phyloP scores from a whole-genome alignment of 2,329 filamentous ascomycete species.

The Sporothrix sp. region DNA sequence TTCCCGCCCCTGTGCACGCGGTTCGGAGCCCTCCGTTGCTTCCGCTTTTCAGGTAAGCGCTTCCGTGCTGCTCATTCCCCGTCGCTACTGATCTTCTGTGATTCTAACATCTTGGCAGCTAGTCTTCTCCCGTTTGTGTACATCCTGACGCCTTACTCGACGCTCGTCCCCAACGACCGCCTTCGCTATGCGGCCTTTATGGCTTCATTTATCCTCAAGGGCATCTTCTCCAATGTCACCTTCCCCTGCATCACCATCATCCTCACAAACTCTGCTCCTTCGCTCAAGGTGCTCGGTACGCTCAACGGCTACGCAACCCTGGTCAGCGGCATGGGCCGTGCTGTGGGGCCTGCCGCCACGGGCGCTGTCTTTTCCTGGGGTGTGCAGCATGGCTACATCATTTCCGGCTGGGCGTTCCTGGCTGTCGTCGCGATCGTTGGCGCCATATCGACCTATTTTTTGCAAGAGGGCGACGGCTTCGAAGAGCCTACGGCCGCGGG shows the following conservation, averaged over 20 bases:
- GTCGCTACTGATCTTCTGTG: slow-evolving; percentile 9
- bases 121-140: slow-evolving; percentile 66
- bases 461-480: slow-evolving; percentile 65
- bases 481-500: slow-evolving; percentile 24
- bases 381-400: slow-evolving; percentile 62
- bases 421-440: slow-evolving; percentile 53
- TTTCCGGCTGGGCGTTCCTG: slow-evolving; percentile 76
- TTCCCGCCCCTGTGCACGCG: slow-evolving; percentile 67
- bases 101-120: slow-evolving; percentile 27
- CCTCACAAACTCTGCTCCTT: slow-evolving; percentile 75
- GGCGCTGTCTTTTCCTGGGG: slow-evolving; percentile 69
- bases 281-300: slow-evolving; percentile 69
- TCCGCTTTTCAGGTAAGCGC: slow-evolving; percentile 52
- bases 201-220: slow-evolving; percentile 61
- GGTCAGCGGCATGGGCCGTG: slow-evolving; percentile 69
- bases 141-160: slow-evolving; percentile 70
- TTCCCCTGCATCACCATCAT: slow-evolving; percentile 88
- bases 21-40: slow-evolving; percentile 66
- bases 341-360: slow-evolving; percentile 63
- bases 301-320: slow-evolving; percentile 86
- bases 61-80: too few species aligned
- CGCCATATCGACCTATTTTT: slow-evolving; percentile 61
- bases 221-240: slow-evolving; percentile 66
- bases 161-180: slow-evolving; percentile 42
- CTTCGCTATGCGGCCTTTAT: slow-evolving; percentile 55